Conservation (phyloP, 805 yeast genomes). For the Candida caryicola region DNA sequence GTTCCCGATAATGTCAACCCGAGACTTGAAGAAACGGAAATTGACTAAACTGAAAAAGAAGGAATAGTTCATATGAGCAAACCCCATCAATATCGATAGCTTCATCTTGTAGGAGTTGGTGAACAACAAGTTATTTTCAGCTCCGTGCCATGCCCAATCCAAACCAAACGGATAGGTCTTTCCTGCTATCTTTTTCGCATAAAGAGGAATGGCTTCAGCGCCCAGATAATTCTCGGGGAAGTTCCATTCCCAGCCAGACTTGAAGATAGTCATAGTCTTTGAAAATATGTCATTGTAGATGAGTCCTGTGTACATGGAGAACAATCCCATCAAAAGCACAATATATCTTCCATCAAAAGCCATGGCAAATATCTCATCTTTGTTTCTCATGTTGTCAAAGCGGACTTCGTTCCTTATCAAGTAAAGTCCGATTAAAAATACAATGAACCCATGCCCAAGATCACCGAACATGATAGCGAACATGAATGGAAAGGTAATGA, state of each 20-base stretch:
- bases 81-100: slow-evolving; percentile 91
- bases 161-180: slow-evolving; percentile 74
- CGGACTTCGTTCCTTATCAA: slow-evolving; percentile 73
- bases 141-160: slow-evolving; percentile 96
- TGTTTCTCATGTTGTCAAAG: slow-evolving; percentile 57
- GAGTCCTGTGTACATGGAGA: slow-evolving; percentile 94
- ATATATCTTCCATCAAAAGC: slow-evolving; percentile 92
- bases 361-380: slow-evolving; percentile 96
- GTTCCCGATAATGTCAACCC: slow-evolving; percentile 84
- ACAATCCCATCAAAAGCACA: slow-evolving; percentile 84
- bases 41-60: slow-evolving; percentile 82
- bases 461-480: slow-evolving; percentile 99
- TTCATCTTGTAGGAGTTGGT: slow-evolving; percentile 98
- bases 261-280: slow-evolving; percentile 81
- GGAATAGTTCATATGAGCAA: slow-evolving; percentile 89
- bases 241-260: slow-evolving; percentile 87
- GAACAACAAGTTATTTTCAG: slow-evolving; percentile 87
- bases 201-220: slow-evolving; percentile 57
- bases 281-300: slow-evolving; percentile 93
- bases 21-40: slow-evolving; percentile 62
- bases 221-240: slow-evolving; percentile 61
- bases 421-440: slow-evolving; percentile 67
- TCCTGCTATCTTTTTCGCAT: slow-evolving; percentile 60
- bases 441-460: slow-evolving; percentile 88
- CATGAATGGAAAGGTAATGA: slow-evolving; percentile 96